phyloP scores from a whole-genome alignment of 2,329 filamentous ascomycete species.

The Sporothrix variecibatus region DNA sequence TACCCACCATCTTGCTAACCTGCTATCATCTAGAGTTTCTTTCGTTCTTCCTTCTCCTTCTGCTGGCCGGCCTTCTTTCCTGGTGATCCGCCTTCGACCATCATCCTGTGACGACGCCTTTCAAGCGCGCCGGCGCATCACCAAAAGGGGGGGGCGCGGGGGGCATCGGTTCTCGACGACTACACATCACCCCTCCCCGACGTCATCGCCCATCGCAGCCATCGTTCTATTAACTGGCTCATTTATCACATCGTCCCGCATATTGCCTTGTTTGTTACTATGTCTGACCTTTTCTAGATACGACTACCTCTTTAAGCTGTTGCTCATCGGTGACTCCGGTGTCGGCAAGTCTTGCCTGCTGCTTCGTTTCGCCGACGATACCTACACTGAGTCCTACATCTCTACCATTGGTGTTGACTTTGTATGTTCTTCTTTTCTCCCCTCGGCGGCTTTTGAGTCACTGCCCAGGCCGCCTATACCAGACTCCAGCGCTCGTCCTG shows the following conservation, averaged over 20 bases:
- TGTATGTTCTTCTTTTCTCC: slow-evolving; percentile 57
- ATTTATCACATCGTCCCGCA: neutral
- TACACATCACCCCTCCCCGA: neutral
- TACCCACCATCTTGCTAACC: neutral
- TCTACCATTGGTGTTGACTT: slow-evolving; percentile 99
- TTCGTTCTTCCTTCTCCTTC: neutral
- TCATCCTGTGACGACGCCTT: neutral
- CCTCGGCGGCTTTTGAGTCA: neutral
- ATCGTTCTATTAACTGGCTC: neutral
- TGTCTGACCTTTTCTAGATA: slow-evolving; percentile 65
- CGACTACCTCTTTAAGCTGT: slow-evolving; percentile 99
- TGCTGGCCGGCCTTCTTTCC: neutral
- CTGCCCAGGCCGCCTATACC: neutral
- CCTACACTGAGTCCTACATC: slow-evolving; percentile 99
- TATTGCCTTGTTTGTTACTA: neutral
- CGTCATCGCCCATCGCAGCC: neutral
- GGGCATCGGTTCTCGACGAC: neutral
- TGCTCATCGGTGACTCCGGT: slow-evolving; percentile 99
- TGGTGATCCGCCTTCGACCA: neutral
- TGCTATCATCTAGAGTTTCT: slow-evolving; percentile 23
- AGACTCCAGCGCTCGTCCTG: neutral
- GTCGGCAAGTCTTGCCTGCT: slow-evolving; percentile 99
- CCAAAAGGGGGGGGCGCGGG: too few relatives aligned
- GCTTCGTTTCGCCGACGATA: slow-evolving; percentile 96
- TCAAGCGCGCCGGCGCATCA: neutral